These are phyloP conservation scores for Cavenderia fasciculata DNA, from an alignment of 78 protist genomes.

Conservation along the genomic window DNA sequence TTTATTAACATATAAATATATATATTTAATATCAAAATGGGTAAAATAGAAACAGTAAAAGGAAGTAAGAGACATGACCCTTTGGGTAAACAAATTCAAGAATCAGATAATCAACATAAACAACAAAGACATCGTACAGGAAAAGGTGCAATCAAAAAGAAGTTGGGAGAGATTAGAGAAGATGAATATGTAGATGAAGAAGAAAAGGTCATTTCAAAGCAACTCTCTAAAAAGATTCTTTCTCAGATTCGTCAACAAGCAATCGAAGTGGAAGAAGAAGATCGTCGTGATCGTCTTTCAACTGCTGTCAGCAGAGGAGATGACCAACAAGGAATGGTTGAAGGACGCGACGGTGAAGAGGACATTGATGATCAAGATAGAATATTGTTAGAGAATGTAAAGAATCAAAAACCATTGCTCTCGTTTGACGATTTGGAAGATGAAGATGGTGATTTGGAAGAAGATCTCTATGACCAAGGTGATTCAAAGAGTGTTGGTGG, in stretches of 20 bases:
- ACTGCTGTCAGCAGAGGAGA: background rate
- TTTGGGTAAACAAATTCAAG: conserved; percentile 71
- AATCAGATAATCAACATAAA: conserved; percentile 39
- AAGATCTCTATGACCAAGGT: conserved; percentile 8
- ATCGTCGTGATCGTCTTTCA: background rate
- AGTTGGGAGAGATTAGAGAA: background rate
- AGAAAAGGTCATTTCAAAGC: conserved; percentile 18
- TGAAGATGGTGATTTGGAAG: conserved; percentile 18
- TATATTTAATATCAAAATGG: conserved; percentile 22
- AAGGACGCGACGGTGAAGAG: background rate
- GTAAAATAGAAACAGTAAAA: conserved; percentile 21
- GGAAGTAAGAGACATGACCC: conserved; percentile 64
- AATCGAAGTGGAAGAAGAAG: conserved; percentile 64
- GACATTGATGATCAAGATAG: conserved; percentile 16
- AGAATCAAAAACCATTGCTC: no score
- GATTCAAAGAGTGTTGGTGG: conserved; percentile 43
- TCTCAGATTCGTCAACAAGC: conserved; percentile 60
- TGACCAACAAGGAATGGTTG: background rate
- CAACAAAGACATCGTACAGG: conserved; percentile 11
- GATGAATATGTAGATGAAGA: conserved; percentile 23
- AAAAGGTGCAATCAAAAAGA: conserved; percentile 27
- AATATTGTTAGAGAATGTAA: background rate
- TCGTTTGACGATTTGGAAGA: conserved; percentile 57
- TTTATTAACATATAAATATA: no score
- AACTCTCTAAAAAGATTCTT: conserved; percentile 55